Base-by-base conservation (phyloP, 225 moss, liverwort and hornwort genomes). In the Pseudisothecium myosuroides region DNA sequence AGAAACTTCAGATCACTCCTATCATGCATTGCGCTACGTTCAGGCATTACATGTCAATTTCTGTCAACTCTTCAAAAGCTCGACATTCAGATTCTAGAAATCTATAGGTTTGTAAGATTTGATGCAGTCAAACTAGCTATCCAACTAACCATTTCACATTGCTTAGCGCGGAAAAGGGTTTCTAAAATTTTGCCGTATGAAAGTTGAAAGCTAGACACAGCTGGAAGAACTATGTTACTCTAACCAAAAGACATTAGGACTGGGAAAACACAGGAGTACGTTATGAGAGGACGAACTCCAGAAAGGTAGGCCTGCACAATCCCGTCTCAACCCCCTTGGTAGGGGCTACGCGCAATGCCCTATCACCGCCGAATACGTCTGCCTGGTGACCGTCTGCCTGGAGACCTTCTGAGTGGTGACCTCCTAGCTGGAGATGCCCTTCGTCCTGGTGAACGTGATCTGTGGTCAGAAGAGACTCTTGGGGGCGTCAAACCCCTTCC, bases 351-450 rank as follows among this genome's bases (percentile, higher is more conserved):
- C 32, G 41, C 39, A 31, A 68, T 52, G 59, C 63, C 80, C 45
- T 72, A n/a, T 67, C 82, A 92, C 84, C 92, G 93, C 74, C 93
- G 93, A 72, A 19, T 88, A 75, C 96, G 92, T 89, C 92, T 93
- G 90, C 93, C 95, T 61, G 85, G 90, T 84, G 90, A 90, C 71
- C 84, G 68, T 86, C 89, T 88, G 23, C 34, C 80, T 86, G 88
- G 83, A 47, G 83, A 83, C 83, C 83, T 66, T 74, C 90, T 14
- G 50, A n/a, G 41, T 39, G 90, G 87, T 23, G 87, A 87, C 58
- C 96, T 84, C 80, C 91, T 85, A 14, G 12, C 60, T 52, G 89
- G 89, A 60, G 85, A 85, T 52, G 61, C 85, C 78, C 89, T 67
- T 84, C 85, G 78, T 50, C 80, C 67, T 81, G 86, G 78, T 68